Base-by-base conservation (phyloP, 257 asterid species). In the Jacaranda mimosifolia region DNA sequence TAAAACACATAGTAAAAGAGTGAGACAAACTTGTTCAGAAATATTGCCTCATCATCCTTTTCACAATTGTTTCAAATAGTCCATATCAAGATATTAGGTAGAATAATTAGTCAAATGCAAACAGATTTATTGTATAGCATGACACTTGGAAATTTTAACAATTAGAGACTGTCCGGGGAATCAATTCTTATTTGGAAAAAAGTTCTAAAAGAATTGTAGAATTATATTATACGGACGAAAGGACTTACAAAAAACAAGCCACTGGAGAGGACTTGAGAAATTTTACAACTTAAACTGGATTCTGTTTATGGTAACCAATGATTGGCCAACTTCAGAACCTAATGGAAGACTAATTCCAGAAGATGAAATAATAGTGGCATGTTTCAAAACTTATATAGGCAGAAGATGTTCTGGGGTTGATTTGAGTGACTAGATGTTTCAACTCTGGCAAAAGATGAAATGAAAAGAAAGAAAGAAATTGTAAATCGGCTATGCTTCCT, bases 61-160 rank as follows among this genome's bases (percentile, higher is more conserved):
- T 55, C 5, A 26, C 32, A 26, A 26, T 26, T 26, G 32, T 0
- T 36, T 65, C 70, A 3, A 57, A 45, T 46, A 63, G 13, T 68
- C 48, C 49, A 39, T 40, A 55, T 40, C 48, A 52, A 51, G 45
- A 21, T 43, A 11, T 13, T 17, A 18, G 10, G 36, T 51, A 57
- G 46, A 57, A n/a, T 56, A 55, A 71, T 14, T 48, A 42, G 73
- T 9, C 39, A 72, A 80, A 68, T 26, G 32, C 18, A 26, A 60
- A 56, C 68, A 81, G 19, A 57, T 67, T 42, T 26, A 49, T 12
- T 58, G 46, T 17, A 63, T 49, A 11, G 49, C 46, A 68, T 7
- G 45, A 77, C 56, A 59, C 10, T 13, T 32, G 56, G 52, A 52
- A 68, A 57, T 56, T n/a, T 46, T 10, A 12, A 26, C 1, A 26